Base-by-base conservation (phyloP, 192 early-diverging fungal genomes). In the Entomortierella chlamydospora region DNA sequence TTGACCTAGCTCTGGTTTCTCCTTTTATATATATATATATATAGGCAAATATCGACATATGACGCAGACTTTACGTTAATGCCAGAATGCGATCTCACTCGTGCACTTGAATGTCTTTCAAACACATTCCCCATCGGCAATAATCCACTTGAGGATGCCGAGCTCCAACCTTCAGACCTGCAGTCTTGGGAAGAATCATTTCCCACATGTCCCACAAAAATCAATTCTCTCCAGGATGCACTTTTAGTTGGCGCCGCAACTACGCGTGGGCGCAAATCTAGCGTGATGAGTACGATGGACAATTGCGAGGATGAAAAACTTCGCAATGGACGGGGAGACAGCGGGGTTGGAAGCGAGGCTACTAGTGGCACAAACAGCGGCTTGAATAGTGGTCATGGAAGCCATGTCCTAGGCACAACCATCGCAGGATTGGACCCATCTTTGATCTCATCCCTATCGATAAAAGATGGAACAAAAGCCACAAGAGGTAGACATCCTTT, bases 1-100 rank as follows among this genome's bases (percentile, higher is more conserved):
- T 51, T 51, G 20, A 22, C 50, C 6, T 28, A 22, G 29, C 42
- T 41, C 56, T 59, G 10, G 22, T 52, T 20, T 60, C 18, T 22
- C 51, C 22, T 20, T 41, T 33, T 42, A 4, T 18, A 8, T 52
- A 37, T 8, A 12, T 15, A 13, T 22, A n/a, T 55, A 31, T 17
- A 9, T 25, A 78, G 73, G 61, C 73, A 78, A 69, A 78, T 78
- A 78, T 78, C 73, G 18, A 79, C 76, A 5, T 79, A 79, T 56
- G 76, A 79, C 43, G 76, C 68, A 0, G 76, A 79, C 49, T 79
- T 79, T 65, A 79, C 76, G n/a, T 57, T 79, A 17, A 22, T 79
- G 57, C 76, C 76, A 28, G 76, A 79, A 64, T 79, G 68, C 34
- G 76, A 79, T 12, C 76, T 79, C 28, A 64, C 41, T 15, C 67